Percentiles rank a stretch among this genome's conserved stretches.
These are phyloP conservation scores for Sisymbrium altissimum DNA, from an alignment of 345 rosid species.

Conservation along the genomic window DNA sequence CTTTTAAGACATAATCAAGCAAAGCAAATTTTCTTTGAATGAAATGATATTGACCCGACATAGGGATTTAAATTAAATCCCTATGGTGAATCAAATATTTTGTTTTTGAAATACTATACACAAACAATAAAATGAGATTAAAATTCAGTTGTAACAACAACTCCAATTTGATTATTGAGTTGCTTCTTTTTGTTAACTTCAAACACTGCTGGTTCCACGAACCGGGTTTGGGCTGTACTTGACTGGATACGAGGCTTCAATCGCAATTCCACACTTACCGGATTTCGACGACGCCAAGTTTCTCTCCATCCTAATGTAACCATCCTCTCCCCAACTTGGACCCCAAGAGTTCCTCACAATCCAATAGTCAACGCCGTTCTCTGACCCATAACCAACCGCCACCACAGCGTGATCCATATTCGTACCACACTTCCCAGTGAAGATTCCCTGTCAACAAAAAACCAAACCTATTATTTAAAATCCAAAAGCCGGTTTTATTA, in stretches of 20 bases:
- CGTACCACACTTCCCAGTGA: conserved; percentile 66
- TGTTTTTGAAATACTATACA: conserved; percentile 19
- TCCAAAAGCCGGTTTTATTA: neutral
- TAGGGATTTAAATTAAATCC: conserved; percentile 17
- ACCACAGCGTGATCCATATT: conserved; percentile 76
- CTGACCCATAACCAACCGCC: conserved; percentile 80
- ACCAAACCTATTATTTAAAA: conserved; percentile 6
- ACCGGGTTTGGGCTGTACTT: conserved; percentile 55
- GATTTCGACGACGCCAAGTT: conserved; percentile 28
- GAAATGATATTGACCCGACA: conserved; percentile 18
- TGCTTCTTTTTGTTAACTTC: conserved; percentile 2
- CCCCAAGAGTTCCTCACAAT: conserved; percentile 94
- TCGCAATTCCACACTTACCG: conserved; percentile 85
- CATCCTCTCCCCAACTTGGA: conserved; percentile 69
- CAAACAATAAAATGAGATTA: conserved; percentile 18
- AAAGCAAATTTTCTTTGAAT: conserved; percentile 5
- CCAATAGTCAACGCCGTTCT: conserved; percentile 78
- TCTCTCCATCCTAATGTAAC: conserved; percentile 73
- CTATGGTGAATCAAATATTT: conserved; percentile 14
- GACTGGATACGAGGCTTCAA: conserved; percentile 71
- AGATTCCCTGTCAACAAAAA: conserved; percentile 57
- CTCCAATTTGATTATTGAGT: neutral
- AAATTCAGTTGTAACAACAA: conserved; percentile 4
- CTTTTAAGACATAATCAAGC: conserved; percentile 12
- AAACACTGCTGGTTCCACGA: conserved; percentile 45